Percentiles rank a stretch among this genome's conserved stretches.
Evolutionary conservation across 495 filamentous ascomycete species (phyloP).

Genomic region (Cercophora scortea): DNA sequence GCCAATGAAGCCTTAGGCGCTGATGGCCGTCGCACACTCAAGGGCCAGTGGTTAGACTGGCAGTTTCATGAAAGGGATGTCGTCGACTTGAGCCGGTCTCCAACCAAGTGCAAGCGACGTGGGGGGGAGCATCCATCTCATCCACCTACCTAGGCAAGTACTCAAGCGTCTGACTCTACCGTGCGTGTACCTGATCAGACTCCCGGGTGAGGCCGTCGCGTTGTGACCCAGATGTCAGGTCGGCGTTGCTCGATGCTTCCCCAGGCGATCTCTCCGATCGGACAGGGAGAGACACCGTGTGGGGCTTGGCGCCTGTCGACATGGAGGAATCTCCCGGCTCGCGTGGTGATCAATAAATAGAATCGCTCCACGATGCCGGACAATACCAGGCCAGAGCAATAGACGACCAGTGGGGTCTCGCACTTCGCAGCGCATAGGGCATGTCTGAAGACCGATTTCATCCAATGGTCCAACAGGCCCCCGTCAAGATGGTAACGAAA

Average conservation of each 20-base stretch:
- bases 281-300: background rate
- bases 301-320: background rate
- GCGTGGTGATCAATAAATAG: background rate
- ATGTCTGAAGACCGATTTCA: slow-evolving; percentile 11
- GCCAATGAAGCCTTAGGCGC: slow-evolving; percentile 30
- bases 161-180: no score
- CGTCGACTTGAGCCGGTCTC: slow-evolving; percentile 8
- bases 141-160: no score
- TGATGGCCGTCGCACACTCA: slow-evolving; percentile 9
- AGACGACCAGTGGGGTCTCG: slow-evolving; percentile 4
- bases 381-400: background rate
- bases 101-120: background rate
- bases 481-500: no score
- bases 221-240: background rate
- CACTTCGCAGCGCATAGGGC: slow-evolving; percentile 20
- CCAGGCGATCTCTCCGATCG: slow-evolving; percentile 1
- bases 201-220: no score
- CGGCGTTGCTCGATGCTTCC: background rate
- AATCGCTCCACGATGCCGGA: background rate
- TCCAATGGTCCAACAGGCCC: slow-evolving; percentile 20
- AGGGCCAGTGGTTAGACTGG: slow-evolving; percentile 1
- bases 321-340: no score
- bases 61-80: slow-evolving; percentile 13
- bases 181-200: no score
- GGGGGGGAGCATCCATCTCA: background rate